Evolutionary conservation across 495 filamentous ascomycete genomes (phyloP).

Genomic region (Penicillium malachiteum): DNA sequence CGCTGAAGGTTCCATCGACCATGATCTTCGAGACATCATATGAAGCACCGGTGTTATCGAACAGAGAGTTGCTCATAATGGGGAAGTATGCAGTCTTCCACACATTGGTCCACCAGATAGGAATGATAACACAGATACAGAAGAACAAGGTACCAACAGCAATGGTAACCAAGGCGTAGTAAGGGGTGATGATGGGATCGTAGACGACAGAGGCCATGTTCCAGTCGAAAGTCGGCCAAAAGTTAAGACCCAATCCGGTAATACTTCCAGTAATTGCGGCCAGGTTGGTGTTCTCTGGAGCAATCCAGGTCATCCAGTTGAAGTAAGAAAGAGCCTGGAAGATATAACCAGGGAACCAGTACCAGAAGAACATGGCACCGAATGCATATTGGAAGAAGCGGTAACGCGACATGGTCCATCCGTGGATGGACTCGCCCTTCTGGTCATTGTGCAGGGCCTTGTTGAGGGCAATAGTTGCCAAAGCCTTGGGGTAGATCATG

Average conservation of each 20-base stretch:
- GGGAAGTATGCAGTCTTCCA: constrained; percentile 48
- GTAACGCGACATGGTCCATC: constrained; percentile 59
- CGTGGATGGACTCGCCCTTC: constrained; percentile 51
- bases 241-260: constrained; percentile 45
- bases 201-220: constrained; percentile 52
- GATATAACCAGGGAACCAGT: constrained; percentile 46
- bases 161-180: constrained; percentile 52
- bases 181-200: constrained; percentile 60
- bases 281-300: constrained; percentile 33
- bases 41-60: constrained; percentile 45
- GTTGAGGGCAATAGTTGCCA: constrained; percentile 58
- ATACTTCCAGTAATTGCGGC: constrained; percentile 50
- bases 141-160: constrained; percentile 43
- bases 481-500: constrained; percentile 63
- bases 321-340: constrained; percentile 30
- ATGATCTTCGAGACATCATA: constrained; percentile 50
- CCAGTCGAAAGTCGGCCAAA: constrained; percentile 60
- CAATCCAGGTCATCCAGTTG: constrained; percentile 30
- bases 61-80: constrained; percentile 42
- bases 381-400: constrained; percentile 57
- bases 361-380: constrained; percentile 48
- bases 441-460: constrained; percentile 63
- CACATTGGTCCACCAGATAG: constrained; percentile 43
- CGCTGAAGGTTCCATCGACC: constrained; percentile 61
- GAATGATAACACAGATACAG: constrained; percentile 41